These are phyloP conservation scores for Trichoderma sp. DNA, from an alignment of 2,329 filamentous ascomycete genomes.

Conservation along the genomic window DNA sequence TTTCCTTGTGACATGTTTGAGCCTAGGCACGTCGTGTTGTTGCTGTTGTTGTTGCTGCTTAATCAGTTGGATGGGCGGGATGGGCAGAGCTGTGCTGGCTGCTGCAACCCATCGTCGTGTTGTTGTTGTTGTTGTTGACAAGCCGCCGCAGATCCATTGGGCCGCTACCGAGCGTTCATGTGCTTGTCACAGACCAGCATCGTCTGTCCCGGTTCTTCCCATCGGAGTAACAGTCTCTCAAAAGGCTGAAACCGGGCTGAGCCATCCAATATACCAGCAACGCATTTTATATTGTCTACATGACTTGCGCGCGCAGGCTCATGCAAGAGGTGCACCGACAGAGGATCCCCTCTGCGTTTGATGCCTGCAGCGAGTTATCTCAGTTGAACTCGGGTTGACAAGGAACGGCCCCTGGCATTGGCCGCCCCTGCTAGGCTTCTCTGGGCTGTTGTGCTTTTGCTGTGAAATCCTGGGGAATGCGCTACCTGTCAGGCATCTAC, in stretches of 20 bases:
- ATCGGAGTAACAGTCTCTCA: background rate
- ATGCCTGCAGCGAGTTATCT: background rate
- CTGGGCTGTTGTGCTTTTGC: background rate
- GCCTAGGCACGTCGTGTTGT: background rate
- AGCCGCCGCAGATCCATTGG: slow-evolving; percentile 10
- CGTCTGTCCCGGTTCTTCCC: slow-evolving; percentile 17
- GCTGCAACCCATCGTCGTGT: slow-evolving; percentile 5
- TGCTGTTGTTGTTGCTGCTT: background rate
- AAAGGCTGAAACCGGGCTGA: slow-evolving; percentile 16
- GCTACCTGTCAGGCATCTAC: slow-evolving; percentile 13
- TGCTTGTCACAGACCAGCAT: background rate
- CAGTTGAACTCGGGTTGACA: slow-evolving; percentile 2
- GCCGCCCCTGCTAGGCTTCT: slow-evolving; percentile 7
- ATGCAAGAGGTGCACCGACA: slow-evolving; percentile 5
- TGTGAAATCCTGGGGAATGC: slow-evolving; percentile 28
- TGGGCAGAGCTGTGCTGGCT: background rate
- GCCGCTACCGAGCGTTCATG: slow-evolving; percentile 6
- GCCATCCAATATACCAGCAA: slow-evolving; percentile 19
- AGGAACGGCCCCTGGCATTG: slow-evolving; percentile 28
- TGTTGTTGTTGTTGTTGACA: background rate
- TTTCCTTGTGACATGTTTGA: background rate
- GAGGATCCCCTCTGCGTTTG: background rate
- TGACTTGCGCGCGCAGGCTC: slow-evolving; percentile 19
- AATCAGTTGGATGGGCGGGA: background rate
- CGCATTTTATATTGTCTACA: slow-evolving; percentile 7